Base-by-base conservation (phyloP, 495 filamentous ascomycete genomes). In the Mycothermus thermophilus region DNA sequence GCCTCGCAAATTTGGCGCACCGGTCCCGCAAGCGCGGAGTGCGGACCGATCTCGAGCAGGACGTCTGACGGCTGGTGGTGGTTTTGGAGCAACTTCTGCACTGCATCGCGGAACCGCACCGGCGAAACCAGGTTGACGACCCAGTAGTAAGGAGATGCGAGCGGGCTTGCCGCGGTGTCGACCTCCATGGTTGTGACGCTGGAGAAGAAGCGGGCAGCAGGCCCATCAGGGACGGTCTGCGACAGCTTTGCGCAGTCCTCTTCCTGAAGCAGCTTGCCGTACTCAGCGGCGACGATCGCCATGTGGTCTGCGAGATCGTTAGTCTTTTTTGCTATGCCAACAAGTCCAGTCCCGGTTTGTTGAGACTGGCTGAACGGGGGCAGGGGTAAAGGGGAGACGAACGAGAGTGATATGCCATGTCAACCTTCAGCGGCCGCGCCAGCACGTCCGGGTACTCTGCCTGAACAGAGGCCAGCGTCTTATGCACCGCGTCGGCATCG, bases 391-490 rank as follows among this genome's bases (percentile, higher is more conserved):
- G n/a, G n/a, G n/a, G n/a, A n/a, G n/a, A n/a, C n/a, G n/a, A n/a
- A n/a, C n/a, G 63, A 2, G 74, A 79, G 43, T 82, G 77, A 39
- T 75, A 81, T 0, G 75, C 76, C 15, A 64, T 55, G 19, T 70
- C 61, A 11, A 80, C 72, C 79, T 62, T 8, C 60, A 58, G 28
- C 74, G 58, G 27, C 54, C 61, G 45, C 38, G 16, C 61, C 42
- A 12, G 64, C 59, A 10, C 55, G 52, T 14, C 62, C 46, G 32
- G 71, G 53, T 0, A 57, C 50, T 9, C 48, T 40, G 30, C 66
- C 54, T 8, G n/a, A n/a, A n/a, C n/a, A n/a, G n/a, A n/a, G n/a
- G n/a, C n/a, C n/a, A n/a, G n/a, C n/a, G 76, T 48, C 35, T 68
- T 58, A 11, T 61, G 50, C 15, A 75, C 51, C 9, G 63, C 67